A percentile compares a stretch with the other conserved stretches of the same genome.
Conservation (phyloP, 2,329 filamentous ascomycete species). For the Curvularia hawaiiensis region DNA sequence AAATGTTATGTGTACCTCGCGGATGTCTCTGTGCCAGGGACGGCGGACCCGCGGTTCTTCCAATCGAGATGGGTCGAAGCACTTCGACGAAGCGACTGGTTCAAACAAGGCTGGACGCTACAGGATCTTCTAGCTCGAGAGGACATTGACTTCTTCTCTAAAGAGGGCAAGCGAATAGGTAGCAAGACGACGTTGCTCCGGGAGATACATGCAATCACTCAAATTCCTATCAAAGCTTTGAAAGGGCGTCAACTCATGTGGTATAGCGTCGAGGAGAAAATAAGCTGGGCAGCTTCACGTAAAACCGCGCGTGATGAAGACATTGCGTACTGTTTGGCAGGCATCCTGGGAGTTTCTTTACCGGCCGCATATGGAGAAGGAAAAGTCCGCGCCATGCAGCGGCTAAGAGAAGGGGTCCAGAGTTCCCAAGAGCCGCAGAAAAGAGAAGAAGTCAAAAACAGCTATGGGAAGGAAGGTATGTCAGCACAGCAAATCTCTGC, state of each 20-base stretch:
- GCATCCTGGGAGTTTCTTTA: constrained; percentile 29
- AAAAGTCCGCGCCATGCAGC: constrained; percentile 20
- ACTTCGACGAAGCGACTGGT: constrained; percentile 17
- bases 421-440: background rate
- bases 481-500: background rate
- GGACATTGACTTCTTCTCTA: constrained; percentile 25
- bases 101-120: constrained; percentile 2
- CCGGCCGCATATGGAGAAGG: constrained; percentile 26
- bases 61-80: constrained; percentile 12
- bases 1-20: constrained; percentile 20
- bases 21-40: constrained; percentile 17
- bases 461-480: background rate
- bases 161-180: constrained; percentile 15
- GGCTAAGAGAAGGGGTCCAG: constrained; percentile 21
- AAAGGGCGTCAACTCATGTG: constrained; percentile 13
- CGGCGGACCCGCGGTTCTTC: constrained; percentile 13
- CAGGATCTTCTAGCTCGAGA: constrained; percentile 23
- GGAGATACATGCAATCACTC: constrained; percentile 18
- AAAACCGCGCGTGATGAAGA: constrained; percentile 30
- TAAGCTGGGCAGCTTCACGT: constrained; percentile 33
- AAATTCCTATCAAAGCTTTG: constrained; percentile 14
- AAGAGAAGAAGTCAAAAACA: background rate
- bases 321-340: constrained; percentile 30
- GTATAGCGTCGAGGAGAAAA: constrained; percentile 25
- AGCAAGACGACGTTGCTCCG: constrained; percentile 16